Conservation (phyloP, 176 grass and related monocot species). For the Musa beccarii region DNA sequence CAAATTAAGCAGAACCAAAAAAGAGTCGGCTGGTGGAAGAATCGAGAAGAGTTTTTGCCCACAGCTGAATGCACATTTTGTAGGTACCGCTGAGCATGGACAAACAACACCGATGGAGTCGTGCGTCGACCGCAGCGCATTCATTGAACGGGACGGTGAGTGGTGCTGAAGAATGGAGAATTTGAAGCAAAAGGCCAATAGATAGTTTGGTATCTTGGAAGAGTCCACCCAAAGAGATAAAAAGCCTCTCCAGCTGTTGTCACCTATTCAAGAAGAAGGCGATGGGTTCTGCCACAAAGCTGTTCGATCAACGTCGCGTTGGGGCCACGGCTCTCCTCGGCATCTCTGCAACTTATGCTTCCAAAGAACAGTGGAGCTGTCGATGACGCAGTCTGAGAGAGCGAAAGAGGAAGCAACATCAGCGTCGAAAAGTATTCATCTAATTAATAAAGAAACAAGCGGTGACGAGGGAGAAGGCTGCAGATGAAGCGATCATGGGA, state of each 20-base stretch:
- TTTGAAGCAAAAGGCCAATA: background rate
- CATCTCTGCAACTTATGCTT: background rate
- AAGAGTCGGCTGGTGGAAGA: too few relatives aligned
- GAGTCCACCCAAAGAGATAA: background rate
- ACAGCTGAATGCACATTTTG: too few relatives aligned
- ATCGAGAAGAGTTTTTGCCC: too few relatives aligned
- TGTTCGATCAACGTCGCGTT: background rate
- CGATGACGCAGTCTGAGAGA: background rate
- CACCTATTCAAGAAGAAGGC: background rate
- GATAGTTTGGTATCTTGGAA: background rate
- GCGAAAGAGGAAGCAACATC: background rate
- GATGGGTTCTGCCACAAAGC: background rate
- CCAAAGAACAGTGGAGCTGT: background rate
- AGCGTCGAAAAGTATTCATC: too few relatives aligned
- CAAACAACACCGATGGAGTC: too few relatives aligned
- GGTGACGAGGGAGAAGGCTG: too few relatives aligned
- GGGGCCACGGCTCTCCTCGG: background rate
- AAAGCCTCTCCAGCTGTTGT: background rate
- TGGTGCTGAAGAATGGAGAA: background rate
- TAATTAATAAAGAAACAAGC: too few relatives aligned
- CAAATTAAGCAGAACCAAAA: too few relatives aligned
- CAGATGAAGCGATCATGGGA: too few relatives aligned
- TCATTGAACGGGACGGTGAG: background rate
- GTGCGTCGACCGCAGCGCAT: too few relatives aligned
- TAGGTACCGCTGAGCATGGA: too few relatives aligned